Evolutionary conservation across 192 early-diverging fungal species (phyloP), one percentile per base, ranked within the genome.

Genomic region (Lunasporangiospora selenospora): DNA sequence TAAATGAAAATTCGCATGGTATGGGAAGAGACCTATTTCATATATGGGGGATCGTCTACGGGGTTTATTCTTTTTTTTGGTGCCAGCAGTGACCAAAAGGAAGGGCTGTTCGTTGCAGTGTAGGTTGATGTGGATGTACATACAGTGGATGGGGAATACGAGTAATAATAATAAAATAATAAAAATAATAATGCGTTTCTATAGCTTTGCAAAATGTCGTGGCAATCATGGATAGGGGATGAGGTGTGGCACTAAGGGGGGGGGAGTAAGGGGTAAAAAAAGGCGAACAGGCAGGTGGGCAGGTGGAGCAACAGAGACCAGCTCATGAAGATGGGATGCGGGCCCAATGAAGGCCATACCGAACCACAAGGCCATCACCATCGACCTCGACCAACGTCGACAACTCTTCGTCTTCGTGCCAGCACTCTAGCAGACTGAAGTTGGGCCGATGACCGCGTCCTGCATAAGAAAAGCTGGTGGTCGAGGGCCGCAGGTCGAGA

Each of bases 271-370:
- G 40, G n/a, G n/a, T 3, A 3, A 26, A 43, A 6, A 23, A 41
- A 32, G 32, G 37, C 5, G 30, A 15, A 31, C 13, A 27, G n/a
- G 45, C 32, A 18, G n/a, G n/a, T n/a, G n/a, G n/a, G n/a, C n/a
- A n/a, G n/a, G n/a, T n/a, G n/a, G n/a, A n/a, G n/a, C n/a, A n/a
- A n/a, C n/a, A n/a, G n/a, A n/a, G n/a, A n/a, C n/a, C n/a, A n/a
- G 38, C 33, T 50, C 29, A 58, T 46, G 50, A 60, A n/a, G 57
- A 70, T 31, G 66, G 66, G 29, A 61, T 70, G 8, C 66, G 51
- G 4, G 58, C 47, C 51, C 52, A 70, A 27, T 47, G 40, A 27
- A 26, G 33, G 11, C 53, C 65, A 47, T 61, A 60, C 37, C 66
- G 51, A 6, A 61, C 53, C 12, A 61, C 66, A 38, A 70, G 44